A percentile compares a stretch with the other conserved stretches of the same genome.
These are phyloP conservation scores for Plasmodium coatneyi DNA, from an alignment of 169 alveolate genomes.

Conservation along the genomic window DNA sequence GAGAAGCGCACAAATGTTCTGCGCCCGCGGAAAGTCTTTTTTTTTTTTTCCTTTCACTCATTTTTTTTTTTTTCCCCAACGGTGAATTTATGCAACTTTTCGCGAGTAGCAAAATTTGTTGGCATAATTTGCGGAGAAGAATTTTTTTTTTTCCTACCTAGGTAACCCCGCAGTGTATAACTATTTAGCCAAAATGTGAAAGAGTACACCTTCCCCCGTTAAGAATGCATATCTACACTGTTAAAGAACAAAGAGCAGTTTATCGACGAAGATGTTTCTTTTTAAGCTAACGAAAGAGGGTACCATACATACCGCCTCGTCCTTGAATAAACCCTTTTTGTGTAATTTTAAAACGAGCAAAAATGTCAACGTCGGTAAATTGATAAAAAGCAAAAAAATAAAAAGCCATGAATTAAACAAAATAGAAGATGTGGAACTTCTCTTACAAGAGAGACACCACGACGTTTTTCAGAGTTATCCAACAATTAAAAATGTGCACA, in stretches of 20 bases:
- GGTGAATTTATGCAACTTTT: background rate
- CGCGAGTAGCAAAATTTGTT: background rate
- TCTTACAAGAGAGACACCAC: conserved; percentile 68
- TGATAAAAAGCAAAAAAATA: conserved; percentile 58
- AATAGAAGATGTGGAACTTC: conserved; percentile 67
- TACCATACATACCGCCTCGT: background rate
- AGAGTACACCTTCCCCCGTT: background rate
- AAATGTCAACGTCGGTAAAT: conserved; percentile 28
- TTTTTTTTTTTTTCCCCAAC: background rate
- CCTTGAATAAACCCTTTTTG: background rate
- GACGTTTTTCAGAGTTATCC: conserved; percentile 66
- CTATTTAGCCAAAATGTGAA: background rate
- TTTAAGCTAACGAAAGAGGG: conserved; percentile 9
- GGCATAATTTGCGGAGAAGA: background rate
- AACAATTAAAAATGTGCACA: conserved; percentile 37
- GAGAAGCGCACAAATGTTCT: background rate
- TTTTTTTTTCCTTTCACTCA: background rate
- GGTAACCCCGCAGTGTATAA: background rate
- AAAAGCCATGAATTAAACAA: conserved; percentile 47
- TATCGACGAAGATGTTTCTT: conserved; percentile 13
- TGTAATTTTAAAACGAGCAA: conserved; percentile 57
- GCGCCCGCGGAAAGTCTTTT: background rate
- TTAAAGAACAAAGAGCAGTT: background rate
- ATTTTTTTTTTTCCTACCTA: background rate
- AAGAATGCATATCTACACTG: background rate